phyloP scores from a whole-genome alignment of 2,329 filamentous ascomycete genomes.

The Basipetospora sp. region DNA sequence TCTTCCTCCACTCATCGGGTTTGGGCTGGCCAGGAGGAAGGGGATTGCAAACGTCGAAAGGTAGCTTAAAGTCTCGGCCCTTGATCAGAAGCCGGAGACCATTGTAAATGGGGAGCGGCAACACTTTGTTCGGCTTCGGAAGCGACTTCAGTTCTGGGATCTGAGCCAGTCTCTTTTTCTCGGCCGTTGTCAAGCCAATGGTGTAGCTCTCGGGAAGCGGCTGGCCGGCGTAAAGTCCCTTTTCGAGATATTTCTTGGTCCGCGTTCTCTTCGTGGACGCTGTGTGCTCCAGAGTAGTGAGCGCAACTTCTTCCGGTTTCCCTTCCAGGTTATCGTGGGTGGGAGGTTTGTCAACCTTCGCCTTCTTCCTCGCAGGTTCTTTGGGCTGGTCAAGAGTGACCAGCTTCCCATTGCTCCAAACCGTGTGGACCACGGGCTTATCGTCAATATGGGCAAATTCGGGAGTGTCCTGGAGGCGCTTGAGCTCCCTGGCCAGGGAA shows the following conservation, averaged over 20 bases:
- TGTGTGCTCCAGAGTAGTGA: slow-evolving; percentile 23
- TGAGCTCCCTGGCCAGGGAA: slow-evolving; percentile 41
- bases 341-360: slow-evolving; percentile 14
- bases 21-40: slow-evolving; percentile 75
- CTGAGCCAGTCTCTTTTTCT: slow-evolving; percentile 36
- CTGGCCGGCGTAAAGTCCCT: slow-evolving; percentile 81
- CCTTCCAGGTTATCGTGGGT: neutral
- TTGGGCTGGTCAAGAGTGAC: slow-evolving; percentile 31
- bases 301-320: slow-evolving; percentile 10
- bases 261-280: slow-evolving; percentile 27
- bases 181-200: slow-evolving; percentile 32
- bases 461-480: slow-evolving; percentile 46
- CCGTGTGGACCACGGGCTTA: slow-evolving; percentile 40
- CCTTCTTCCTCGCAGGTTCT: slow-evolving; percentile 24
- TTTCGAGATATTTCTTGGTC: slow-evolving; percentile 62
- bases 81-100: slow-evolving; percentile 56
- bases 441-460: slow-evolving; percentile 46
- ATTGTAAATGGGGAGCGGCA: slow-evolving; percentile 68
- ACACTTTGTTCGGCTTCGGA: slow-evolving; percentile 35
- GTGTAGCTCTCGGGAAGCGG: slow-evolving; percentile 33
- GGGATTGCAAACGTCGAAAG: slow-evolving; percentile 79
- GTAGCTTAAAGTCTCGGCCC: slow-evolving; percentile 72
- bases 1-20: slow-evolving; percentile 81
- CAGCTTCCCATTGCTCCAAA: slow-evolving; percentile 52
- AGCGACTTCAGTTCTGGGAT: slow-evolving; percentile 32